Evolutionary conservation across 345 rosid genomes (phyloP), one percentile per base, ranked within the genome.

Genomic region (Gossypium stocksii): DNA sequence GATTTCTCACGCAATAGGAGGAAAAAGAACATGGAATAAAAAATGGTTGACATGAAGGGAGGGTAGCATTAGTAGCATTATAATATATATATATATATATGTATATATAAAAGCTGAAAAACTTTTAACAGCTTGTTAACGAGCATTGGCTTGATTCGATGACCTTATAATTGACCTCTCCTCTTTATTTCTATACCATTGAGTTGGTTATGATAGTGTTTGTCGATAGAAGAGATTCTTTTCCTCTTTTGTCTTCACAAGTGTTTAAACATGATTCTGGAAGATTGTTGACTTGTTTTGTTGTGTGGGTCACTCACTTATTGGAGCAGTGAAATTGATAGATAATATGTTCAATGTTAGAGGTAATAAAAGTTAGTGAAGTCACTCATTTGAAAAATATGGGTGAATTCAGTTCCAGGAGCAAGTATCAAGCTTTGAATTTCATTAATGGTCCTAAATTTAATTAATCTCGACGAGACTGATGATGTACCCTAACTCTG

Each of bases 101-200:
- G 4, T 34, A 0, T 34, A 0, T 34, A 4, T 0, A 34, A 23
- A 23, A 66, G 58, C 46, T 51, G 12, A 9, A 23, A 17, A 57
- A 57, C 25, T 12, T 34, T 51, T 9, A n/a, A 44, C 25, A 63
- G 13, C 57, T 29, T 14, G 12, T 59, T 4, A 9, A 45, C 0
- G 59, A 45, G 13, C 45, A 16, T 43, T 65, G 70, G 68, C 64
- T 54, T 61, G 17, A 51, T 64, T 73, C n/a, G 74, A 20, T 48
- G 81, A 75, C 73, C 59, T 68, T 56, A 72, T 67, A 71, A 75
- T 67, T 71, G 66, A 43, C 44, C 14, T 48, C 12, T 19, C 34
- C 58, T 64, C 75, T 61, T 72, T 69, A 17, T 73, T 64, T 48
- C 74, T 73, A 67, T 27, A 70, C 83, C 82, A 80, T 73, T 64